Evolutionary conservation across 352 stramenopile genomes (phyloP).

Genomic region (Plasmopara halstedii): DNA sequence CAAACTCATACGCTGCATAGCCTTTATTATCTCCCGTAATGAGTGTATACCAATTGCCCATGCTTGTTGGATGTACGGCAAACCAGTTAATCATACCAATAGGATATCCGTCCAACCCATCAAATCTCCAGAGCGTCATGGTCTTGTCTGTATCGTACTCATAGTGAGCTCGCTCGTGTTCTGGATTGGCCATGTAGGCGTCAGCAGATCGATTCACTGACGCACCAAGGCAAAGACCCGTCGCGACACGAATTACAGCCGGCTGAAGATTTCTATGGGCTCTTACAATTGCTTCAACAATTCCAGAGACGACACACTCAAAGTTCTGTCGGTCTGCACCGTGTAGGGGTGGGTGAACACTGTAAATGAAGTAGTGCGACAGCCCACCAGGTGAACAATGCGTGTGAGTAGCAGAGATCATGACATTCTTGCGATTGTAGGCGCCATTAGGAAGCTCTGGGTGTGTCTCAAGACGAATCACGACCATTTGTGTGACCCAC

Average conservation of each 20-base stretch:
- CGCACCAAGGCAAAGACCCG: slow-evolving; percentile 55
- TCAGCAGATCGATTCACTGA: slow-evolving; percentile 87
- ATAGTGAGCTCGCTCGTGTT: slow-evolving; percentile 68
- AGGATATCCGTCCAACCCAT: slow-evolving; percentile 67
- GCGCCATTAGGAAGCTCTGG: slow-evolving; percentile 25
- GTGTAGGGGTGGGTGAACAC: slow-evolving; percentile 66
- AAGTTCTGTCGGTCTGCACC: slow-evolving; percentile 80
- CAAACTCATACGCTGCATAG: slow-evolving; percentile 85
- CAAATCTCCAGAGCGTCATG: slow-evolving; percentile 86
- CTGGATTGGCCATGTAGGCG: slow-evolving; percentile 87
- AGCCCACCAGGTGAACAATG: slow-evolving; percentile 87
- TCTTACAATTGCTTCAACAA: slow-evolving; percentile 72
- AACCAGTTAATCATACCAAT: slow-evolving; percentile 94
- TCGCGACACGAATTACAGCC: slow-evolving; percentile 51
- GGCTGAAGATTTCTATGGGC: slow-evolving; percentile 73
- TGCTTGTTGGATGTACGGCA: slow-evolving; percentile 88
- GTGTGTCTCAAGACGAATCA: slow-evolving; percentile 48
- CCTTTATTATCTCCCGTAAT: slow-evolving; percentile 93
- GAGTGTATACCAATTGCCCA: slow-evolving; percentile 91
- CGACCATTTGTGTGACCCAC: slow-evolving; percentile 78
- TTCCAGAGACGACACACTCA: slow-evolving; percentile 84
- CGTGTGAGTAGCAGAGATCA: slow-evolving; percentile 89
- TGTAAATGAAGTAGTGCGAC: slow-evolving; percentile 91
- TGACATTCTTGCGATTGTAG: slow-evolving; percentile 74
- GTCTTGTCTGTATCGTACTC: slow-evolving; percentile 87